Conservation (phyloP, 495 filamentous ascomycete species). For the Lasiosphaeria miniovina region DNA sequence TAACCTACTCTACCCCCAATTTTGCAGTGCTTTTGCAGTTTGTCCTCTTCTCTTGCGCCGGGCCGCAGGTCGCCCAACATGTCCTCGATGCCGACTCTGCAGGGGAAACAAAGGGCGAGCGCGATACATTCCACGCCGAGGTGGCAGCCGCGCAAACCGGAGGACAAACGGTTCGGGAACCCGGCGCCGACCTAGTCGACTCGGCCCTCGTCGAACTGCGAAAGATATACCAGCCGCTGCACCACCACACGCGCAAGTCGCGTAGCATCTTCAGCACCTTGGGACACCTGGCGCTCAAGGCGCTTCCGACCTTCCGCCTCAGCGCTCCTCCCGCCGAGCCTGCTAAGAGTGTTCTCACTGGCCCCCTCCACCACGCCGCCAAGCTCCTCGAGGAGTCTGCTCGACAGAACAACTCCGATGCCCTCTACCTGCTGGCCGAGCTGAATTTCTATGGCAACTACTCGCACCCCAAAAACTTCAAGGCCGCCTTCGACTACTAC, state of each 20-base stretch:
- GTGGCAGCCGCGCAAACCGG: conserved; percentile 17
- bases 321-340: conserved; percentile 37
- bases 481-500: conserved; percentile 78
- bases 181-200: conserved; percentile 42
- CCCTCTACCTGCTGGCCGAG: conserved; percentile 85
- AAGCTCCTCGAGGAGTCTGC: conserved; percentile 73
- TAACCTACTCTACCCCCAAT: conserved; percentile 17
- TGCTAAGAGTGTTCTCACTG: conserved; percentile 25
- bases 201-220: conserved; percentile 41
- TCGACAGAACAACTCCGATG: conserved; percentile 74
- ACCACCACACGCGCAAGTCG: conserved; percentile 36
- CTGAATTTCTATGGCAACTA: conserved; percentile 98
- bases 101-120: conserved; percentile 23
- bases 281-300: conserved; percentile 36
- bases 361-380: conserved; percentile 58
- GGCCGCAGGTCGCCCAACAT: conserved; percentile 31
- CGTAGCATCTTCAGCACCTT: conserved; percentile 37
- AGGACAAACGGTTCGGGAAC: conserved; percentile 22
- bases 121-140: conserved; percentile 28
- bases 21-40: conserved; percentile 49
- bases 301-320: conserved; percentile 41
- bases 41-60: conserved; percentile 31
- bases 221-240: conserved; percentile 38
- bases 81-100: conserved; percentile 28
- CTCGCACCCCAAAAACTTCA: conserved; percentile 80